These are phyloP conservation scores for Kingdonia uniflora DNA, from an alignment of 164 flowering plant species.

Conservation along the genomic window DNA sequence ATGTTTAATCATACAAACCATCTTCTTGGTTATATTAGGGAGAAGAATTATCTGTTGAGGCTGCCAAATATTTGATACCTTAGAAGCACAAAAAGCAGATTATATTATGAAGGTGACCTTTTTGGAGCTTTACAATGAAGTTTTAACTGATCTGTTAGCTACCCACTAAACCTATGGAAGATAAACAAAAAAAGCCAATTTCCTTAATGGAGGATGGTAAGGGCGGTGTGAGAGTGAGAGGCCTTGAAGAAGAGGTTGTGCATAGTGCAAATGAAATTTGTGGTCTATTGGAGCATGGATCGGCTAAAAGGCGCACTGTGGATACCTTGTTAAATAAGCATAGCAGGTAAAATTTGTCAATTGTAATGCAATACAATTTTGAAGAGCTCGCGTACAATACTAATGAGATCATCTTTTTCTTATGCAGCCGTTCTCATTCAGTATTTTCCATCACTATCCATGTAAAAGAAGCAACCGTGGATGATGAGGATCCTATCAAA, in stretches of 20 bases:
- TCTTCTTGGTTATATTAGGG: slow-evolving; percentile 7
- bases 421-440: slow-evolving; percentile 25
- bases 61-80: slow-evolving; percentile 23
- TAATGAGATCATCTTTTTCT: neutral
- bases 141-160: slow-evolving; percentile 24
- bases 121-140: slow-evolving; percentile 30
- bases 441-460: slow-evolving; percentile 24
- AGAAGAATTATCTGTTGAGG: slow-evolving; percentile 24
- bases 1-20: too few species aligned
- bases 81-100: slow-evolving; percentile 26
- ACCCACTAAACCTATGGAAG: slow-evolving; percentile 12
- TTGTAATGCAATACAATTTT: too few species aligned
- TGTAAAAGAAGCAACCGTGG: slow-evolving; percentile 18
- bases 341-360: slow-evolving; percentile 15
- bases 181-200: slow-evolving; percentile 22
- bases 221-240: slow-evolving; percentile 23
- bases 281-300: slow-evolving; percentile 22
- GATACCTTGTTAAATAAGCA: slow-evolving; percentile 27
- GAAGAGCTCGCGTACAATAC: neutral
- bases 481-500: slow-evolving; percentile 20
- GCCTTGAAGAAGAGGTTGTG: slow-evolving; percentile 26
- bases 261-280: slow-evolving; percentile 25
- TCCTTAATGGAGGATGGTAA: slow-evolving; percentile 28
- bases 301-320: slow-evolving; percentile 22
- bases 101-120: slow-evolving; percentile 29